Evolutionary conservation across 2,329 filamentous ascomycete species (phyloP).

Genomic region (Fusarium albosuccineum): DNA sequence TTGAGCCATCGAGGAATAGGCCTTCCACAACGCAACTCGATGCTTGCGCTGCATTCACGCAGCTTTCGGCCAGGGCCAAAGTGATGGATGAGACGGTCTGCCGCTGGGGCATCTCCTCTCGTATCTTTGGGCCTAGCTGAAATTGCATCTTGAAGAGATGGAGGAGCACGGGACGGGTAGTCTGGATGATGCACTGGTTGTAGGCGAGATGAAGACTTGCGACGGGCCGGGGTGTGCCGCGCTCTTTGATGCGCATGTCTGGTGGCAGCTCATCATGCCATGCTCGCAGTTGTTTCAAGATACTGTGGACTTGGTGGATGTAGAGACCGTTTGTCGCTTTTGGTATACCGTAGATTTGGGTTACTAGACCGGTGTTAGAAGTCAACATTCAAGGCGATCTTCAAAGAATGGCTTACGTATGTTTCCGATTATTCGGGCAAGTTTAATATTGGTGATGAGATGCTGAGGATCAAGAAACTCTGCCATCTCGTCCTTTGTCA

Average conservation of each 20-base stretch:
- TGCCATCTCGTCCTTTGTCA: slow-evolving; percentile 45
- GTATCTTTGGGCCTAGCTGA: slow-evolving; percentile 29
- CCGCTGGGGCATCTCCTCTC: slow-evolving; percentile 10
- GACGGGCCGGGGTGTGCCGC: slow-evolving; percentile 41
- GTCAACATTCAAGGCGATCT: too few species aligned
- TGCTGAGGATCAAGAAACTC: slow-evolving; percentile 49
- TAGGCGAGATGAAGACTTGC: slow-evolving; percentile 50
- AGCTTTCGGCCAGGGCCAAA: slow-evolving; percentile 49
- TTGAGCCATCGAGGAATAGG: slow-evolving; percentile 37
- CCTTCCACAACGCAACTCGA: slow-evolving; percentile 46
- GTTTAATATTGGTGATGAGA: slow-evolving; percentile 46
- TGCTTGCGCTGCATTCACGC: slow-evolving; percentile 49
- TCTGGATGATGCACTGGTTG: slow-evolving; percentile 53
- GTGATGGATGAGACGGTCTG: slow-evolving; percentile 50
- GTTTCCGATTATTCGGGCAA: slow-evolving; percentile 49
- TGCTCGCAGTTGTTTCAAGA: slow-evolving; percentile 46
- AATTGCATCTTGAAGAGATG: slow-evolving; percentile 51
- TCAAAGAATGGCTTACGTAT: slow-evolving; percentile 20
- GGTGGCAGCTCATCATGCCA: slow-evolving; percentile 46
- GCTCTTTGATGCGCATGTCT: slow-evolving; percentile 44
- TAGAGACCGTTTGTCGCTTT: slow-evolving; percentile 47
- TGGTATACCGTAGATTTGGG: slow-evolving; percentile 48
- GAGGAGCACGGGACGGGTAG: slow-evolving; percentile 47
- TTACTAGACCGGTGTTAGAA: slow-evolving; percentile 17
- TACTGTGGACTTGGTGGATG: slow-evolving; percentile 46